Percentiles rank a stretch among this genome's conserved stretches.
Evolutionary conservation across 2,329 filamentous ascomycete genomes (phyloP).

Genomic region (Stagonosporopsis rhizophila): DNA sequence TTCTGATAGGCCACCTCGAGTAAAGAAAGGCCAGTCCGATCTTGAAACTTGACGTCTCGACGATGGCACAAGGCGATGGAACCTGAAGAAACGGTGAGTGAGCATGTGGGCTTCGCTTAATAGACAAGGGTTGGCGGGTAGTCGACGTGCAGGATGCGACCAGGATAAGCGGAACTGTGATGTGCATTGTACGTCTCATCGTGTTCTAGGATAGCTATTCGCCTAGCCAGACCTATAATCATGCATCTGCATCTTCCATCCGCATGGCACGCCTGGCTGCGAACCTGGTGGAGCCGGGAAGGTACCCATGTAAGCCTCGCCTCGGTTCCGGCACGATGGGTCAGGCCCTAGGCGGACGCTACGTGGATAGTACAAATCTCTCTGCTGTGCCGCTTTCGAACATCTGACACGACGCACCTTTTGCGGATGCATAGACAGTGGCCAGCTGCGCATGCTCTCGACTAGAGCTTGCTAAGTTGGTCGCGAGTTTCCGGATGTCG

Average conservation of each 20-base stretch:
- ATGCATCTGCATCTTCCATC: constrained; percentile 16
- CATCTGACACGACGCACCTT: background rate
- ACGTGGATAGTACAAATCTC: constrained; percentile 20
- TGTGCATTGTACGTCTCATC: constrained; percentile 13
- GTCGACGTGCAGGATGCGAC: constrained; percentile 24
- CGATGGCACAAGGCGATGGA: constrained; percentile 38
- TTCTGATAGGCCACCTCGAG: constrained; percentile 36
- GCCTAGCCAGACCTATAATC: constrained; percentile 1
- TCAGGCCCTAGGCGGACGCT: constrained; percentile 22
- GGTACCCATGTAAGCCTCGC: constrained; percentile 20
- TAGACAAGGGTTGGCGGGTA: constrained; percentile 19
- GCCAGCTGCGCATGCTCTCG: background rate
- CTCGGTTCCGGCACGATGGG: constrained; percentile 38
- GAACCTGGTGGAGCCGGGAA: constrained; percentile 16
- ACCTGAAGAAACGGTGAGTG: constrained; percentile 26
- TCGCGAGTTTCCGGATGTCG: background rate
- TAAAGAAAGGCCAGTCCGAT: constrained; percentile 14
- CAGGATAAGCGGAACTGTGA: constrained; percentile 26
- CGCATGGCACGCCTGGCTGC: constrained; percentile 19
- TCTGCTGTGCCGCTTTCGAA: constrained; percentile 2
- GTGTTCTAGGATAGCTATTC: background rate
- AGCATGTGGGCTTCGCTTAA: constrained; percentile 21
- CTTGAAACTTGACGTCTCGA: constrained; percentile 20
- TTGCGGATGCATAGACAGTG: background rate
- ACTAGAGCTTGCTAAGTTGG: background rate